Evolutionary conservation across 768 basidiomycete species (phyloP).

Genomic region (Leccinellum luteum): DNA sequence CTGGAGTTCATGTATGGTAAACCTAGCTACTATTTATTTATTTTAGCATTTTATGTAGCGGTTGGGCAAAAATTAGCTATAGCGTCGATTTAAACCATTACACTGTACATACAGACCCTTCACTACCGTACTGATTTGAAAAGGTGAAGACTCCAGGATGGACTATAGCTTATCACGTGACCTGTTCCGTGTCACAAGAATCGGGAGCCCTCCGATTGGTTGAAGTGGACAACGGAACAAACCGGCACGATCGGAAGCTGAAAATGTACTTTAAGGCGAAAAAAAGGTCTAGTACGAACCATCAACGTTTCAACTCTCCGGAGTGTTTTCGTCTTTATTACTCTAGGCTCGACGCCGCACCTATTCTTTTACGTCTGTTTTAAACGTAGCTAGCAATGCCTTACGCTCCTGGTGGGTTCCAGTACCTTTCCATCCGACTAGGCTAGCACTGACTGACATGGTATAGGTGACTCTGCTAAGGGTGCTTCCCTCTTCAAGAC

Average conservation of each 20-base stretch:
- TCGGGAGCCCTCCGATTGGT: constrained; percentile 23
- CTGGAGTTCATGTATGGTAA: background rate
- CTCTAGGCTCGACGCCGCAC: constrained; percentile 5
- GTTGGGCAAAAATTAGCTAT: background rate
- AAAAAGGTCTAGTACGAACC: constrained; percentile 9
- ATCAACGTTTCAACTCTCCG: background rate
- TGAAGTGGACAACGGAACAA: constrained; percentile 17
- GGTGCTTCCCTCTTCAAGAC: constrained; percentile 97
- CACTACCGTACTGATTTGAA: background rate
- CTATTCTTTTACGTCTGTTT: background rate
- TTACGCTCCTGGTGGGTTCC: constrained; percentile 40
- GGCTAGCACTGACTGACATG: constrained; percentile 1
- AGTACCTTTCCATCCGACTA: background rate
- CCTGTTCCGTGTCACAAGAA: background rate
- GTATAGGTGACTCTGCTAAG: constrained; percentile 77
- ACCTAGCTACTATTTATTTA: background rate
- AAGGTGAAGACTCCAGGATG: no score
- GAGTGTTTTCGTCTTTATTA: no score
- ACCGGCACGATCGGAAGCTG: constrained; percentile 29
- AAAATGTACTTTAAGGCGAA: constrained; percentile 15
- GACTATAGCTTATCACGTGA: no score
- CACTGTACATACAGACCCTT: background rate
- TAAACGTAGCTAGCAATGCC: no score
- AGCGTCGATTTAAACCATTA: background rate
- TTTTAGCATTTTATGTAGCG: background rate